A percentile compares a stretch with the other conserved stretches of the same genome.
Conservation (phyloP, 2,329 filamentous ascomycete genomes). For the Epichloe sp. region DNA sequence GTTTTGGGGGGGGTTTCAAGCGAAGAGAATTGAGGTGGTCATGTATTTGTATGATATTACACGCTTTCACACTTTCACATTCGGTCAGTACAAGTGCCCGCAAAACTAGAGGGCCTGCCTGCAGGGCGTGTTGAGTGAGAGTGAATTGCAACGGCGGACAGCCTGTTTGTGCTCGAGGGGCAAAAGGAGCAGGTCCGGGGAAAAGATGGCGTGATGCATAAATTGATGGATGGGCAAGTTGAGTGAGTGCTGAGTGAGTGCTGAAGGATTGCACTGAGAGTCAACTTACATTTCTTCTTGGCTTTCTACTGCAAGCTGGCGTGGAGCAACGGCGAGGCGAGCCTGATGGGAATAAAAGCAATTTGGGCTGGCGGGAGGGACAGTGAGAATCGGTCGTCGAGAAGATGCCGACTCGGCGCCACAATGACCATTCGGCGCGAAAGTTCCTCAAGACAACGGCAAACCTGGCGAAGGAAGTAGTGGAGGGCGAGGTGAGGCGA, state of each 20-base stretch:
- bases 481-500: not conserved
- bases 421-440: not conserved
- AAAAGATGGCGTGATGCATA: too few species aligned
- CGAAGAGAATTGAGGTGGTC: not conserved
- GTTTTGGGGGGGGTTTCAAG: not conserved
- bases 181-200: too few species aligned
- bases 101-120: too few species aligned
- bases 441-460: not conserved
- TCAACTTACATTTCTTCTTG: not conserved
- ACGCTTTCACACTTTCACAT: too few species aligned
- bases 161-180: too few species aligned
- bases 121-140: too few species aligned
- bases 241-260: too few species aligned
- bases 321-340: not conserved
- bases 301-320: not conserved
- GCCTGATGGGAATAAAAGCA: not conserved
- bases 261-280: too few species aligned
- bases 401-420: not conserved
- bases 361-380: not conserved
- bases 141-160: too few species aligned
- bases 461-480: not conserved
- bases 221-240: too few species aligned
- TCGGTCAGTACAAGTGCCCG: too few species aligned
- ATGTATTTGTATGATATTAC: too few species aligned
- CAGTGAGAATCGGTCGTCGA: not conserved